phyloP scores from a whole-genome alignment of 108 stramenopile species.

The Seminavis robusta region DNA sequence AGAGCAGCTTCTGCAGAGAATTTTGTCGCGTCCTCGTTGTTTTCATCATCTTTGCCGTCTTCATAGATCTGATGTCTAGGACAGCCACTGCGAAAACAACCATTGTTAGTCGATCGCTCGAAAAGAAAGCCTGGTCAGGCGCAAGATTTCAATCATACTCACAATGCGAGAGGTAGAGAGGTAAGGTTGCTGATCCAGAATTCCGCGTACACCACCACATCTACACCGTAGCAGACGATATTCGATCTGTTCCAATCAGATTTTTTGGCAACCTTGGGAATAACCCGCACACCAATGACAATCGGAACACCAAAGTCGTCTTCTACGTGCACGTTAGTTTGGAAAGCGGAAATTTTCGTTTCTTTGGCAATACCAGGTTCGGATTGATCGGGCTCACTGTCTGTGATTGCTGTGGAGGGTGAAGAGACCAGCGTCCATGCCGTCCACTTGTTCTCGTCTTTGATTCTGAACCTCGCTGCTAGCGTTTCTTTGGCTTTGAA shows the following conservation, averaged over 20 bases:
- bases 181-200: conserved; percentile 68
- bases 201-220: conserved; percentile 60
- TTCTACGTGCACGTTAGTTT: conserved; percentile 41
- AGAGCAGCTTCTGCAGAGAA: conserved; percentile 66
- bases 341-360: background rate
- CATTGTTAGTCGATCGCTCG: no score
- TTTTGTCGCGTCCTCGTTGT: conserved; percentile 24
- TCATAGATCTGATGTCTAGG: conserved; percentile 38
- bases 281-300: conserved; percentile 49
- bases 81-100: no score
- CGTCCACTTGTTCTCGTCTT: no score
- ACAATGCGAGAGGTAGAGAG: conserved; percentile 49
- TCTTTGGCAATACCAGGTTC: background rate
- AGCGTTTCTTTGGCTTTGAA: background rate
- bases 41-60: background rate
- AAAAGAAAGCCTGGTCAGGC: no score
- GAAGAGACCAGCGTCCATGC: no score
- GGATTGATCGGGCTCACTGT: background rate
- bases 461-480: no score
- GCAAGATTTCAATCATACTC: no score
- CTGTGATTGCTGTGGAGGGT: no score
- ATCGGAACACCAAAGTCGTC: conserved; percentile 43
- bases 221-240: conserved; percentile 45
- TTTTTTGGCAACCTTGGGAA: conserved; percentile 29
- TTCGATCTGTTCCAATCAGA: background rate